These are phyloP conservation scores for Hemerocallis citrina DNA, from an alignment of 106 monocot genomes.

Conservation along the genomic window DNA sequence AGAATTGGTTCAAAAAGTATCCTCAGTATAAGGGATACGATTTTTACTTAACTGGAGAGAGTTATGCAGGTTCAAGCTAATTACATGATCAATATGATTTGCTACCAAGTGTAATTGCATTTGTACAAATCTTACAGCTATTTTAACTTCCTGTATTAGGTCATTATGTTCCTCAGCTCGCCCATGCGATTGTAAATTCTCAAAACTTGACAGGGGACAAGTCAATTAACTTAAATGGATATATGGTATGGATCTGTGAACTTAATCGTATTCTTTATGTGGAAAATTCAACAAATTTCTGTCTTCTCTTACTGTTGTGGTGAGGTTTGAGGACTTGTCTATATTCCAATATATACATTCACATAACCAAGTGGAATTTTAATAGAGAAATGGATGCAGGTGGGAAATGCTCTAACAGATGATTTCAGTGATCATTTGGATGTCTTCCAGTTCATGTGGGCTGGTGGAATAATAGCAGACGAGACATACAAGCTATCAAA, in stretches of 20 bases:
- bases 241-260: constrained; percentile 72
- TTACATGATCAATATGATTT: too few relatives aligned
- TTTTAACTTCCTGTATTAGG: constrained; percentile 31
- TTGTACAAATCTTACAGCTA: not conserved
- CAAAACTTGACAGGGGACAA: constrained; percentile 30
- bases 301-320: too few relatives aligned
- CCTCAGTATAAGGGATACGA: constrained; percentile 69
- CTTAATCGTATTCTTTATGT: not conserved
- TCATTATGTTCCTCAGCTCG: constrained; percentile 90
- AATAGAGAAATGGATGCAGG: constrained; percentile 22
- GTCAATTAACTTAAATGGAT: constrained; percentile 79
- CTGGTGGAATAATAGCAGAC: constrained; percentile 79
- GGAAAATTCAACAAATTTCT: too few relatives aligned
- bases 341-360: not conserved
- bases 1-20: constrained; percentile 67
- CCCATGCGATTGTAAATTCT: constrained; percentile 63
- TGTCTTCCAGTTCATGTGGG: constrained; percentile 89
- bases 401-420: constrained; percentile 86
- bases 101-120: too few relatives aligned
- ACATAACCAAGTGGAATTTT: too few relatives aligned
- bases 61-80: constrained; percentile 56
- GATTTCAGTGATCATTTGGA: constrained; percentile 83
- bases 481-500: constrained; percentile 67
- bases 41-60: constrained; percentile 83
- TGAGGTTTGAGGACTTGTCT: too few relatives aligned